phyloP scores from a whole-genome alignment of 1,284 basidiomycete species.

The Anthracocystis panici-leucophaei region DNA sequence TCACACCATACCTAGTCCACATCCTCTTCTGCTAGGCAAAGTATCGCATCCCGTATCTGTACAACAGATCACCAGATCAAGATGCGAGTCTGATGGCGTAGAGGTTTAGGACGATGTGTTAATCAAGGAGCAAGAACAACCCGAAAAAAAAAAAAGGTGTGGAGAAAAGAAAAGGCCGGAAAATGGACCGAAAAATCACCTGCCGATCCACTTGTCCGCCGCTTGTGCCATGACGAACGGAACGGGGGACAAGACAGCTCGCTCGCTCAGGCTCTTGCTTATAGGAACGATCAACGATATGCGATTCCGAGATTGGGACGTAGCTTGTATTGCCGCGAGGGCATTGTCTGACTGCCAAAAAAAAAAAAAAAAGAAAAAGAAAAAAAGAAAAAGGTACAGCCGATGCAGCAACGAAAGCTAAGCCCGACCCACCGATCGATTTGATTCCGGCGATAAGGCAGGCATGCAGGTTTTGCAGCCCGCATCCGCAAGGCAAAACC shows the following conservation, averaged over 20 bases:
- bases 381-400: constrained; percentile 2
- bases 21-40: not conserved
- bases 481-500: not conserved
- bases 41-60: too few relatives aligned
- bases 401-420: not conserved
- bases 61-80: not conserved
- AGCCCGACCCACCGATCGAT: constrained; percentile 2
- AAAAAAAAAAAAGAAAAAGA: too few relatives aligned
- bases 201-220: not conserved
- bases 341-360: too few relatives aligned
- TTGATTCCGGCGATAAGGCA: constrained; percentile 1
- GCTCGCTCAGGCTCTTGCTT: too few relatives aligned
- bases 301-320: too few relatives aligned
- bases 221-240: too few relatives aligned
- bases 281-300: too few relatives aligned
- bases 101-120: not conserved
- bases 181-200: constrained; percentile 1
- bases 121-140: not conserved
- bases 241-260: too few relatives aligned
- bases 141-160: not conserved
- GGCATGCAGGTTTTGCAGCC: not conserved
- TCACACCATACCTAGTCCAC: not conserved
- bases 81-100: not conserved
- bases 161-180: constrained; percentile 2
- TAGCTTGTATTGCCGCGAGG: not conserved